Percentiles rank a stretch among this genome's conserved stretches.
These are phyloP conservation scores for Saccharomycopsis oosterbeekiorum DNA, from an alignment of 805 yeast species.

Conservation along the genomic window DNA sequence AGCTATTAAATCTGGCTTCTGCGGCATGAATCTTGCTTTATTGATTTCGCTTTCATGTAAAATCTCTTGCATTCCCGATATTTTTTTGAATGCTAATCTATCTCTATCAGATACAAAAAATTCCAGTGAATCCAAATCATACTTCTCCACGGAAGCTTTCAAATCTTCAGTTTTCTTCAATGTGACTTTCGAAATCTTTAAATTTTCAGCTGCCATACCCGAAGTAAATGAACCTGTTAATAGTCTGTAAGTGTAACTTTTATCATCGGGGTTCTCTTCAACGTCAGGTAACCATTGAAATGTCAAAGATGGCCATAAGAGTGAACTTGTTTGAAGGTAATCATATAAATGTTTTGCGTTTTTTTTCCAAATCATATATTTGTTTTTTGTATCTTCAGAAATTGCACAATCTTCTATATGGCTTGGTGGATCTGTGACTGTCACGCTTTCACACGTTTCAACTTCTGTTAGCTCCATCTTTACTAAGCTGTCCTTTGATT, in stretches of 20 bases:
- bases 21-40: slow-evolving; percentile 66
- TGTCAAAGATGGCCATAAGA: slow-evolving; percentile 63
- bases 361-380: slow-evolving; percentile 57
- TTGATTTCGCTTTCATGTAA: slow-evolving; percentile 66
- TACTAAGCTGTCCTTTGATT: background rate
- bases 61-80: slow-evolving; percentile 39
- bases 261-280: slow-evolving; percentile 9
- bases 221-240: slow-evolving; percentile 19
- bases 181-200: slow-evolving; percentile 10
- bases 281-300: slow-evolving; percentile 55
- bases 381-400: slow-evolving; percentile 25
- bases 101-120: slow-evolving; percentile 16
- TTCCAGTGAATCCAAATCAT: slow-evolving; percentile 9
- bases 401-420: background rate
- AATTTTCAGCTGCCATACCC: slow-evolving; percentile 19
- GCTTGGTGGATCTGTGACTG: background rate
- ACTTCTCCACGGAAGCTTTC: slow-evolving; percentile 20
- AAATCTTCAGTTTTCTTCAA: background rate
- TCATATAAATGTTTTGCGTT: slow-evolving; percentile 72
- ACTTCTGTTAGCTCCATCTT: background rate
- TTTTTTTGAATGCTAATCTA: slow-evolving; percentile 18
- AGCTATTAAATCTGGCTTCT: slow-evolving; percentile 75
- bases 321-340: slow-evolving; percentile 56
- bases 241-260: slow-evolving; percentile 16
- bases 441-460: background rate